Percentiles rank a stretch among this genome's conserved stretches.
phyloP scores from a whole-genome alignment of 495 filamentous ascomycete species.

The Sphaerosporella brunnea region DNA sequence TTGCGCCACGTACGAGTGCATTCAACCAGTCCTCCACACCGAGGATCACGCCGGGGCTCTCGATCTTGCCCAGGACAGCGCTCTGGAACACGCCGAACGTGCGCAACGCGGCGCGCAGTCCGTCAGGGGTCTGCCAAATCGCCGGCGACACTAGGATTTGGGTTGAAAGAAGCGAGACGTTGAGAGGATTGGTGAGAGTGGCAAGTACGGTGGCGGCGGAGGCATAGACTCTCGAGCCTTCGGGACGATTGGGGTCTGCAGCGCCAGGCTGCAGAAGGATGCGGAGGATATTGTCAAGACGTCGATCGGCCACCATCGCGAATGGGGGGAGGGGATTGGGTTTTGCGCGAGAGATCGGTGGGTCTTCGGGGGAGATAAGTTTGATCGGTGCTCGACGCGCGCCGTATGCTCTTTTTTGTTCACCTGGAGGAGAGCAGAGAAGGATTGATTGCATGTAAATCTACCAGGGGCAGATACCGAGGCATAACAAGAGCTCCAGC shows the following conservation, averaged over 20 bases:
- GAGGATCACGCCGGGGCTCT: constrained; percentile 36
- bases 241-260: constrained; percentile 28
- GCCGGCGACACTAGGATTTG: constrained; percentile 73
- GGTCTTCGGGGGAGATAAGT: too few species aligned
- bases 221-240: constrained; percentile 49
- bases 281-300: constrained; percentile 26
- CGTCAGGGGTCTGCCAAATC: constrained; percentile 59
- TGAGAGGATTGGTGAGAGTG: constrained; percentile 72
- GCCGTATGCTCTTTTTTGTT: too few species aligned
- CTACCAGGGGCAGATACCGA: too few species aligned
- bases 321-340: too few species aligned
- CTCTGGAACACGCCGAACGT: constrained; percentile 79
- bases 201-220: constrained; percentile 70
- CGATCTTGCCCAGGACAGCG: constrained; percentile 43
- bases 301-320: constrained; percentile 23
- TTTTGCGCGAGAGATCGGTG: too few species aligned
- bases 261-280: constrained; percentile 21
- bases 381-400: too few species aligned
- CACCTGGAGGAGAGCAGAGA: too few species aligned
- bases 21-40: constrained; percentile 61
- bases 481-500: too few species aligned
- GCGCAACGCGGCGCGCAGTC: constrained; percentile 52
- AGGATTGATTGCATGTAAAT: too few species aligned
- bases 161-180: constrained; percentile 75
- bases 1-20: constrained; percentile 65